Evolutionary conservation across 192 early-diverging fungal species (phyloP).

Genomic region (Linnemannia hyalina): DNA sequence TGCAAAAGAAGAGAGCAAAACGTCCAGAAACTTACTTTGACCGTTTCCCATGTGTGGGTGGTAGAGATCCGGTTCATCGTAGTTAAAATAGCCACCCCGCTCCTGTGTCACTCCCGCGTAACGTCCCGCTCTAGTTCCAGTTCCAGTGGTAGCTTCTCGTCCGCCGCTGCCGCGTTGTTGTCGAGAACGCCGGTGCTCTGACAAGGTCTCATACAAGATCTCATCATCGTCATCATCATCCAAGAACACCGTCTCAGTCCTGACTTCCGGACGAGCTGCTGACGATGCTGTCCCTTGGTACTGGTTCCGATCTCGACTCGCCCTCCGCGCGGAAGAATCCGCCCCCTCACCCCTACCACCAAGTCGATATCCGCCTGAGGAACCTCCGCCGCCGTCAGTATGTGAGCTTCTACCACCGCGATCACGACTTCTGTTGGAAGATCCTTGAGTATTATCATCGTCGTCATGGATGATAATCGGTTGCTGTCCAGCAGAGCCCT

Average conservation of each 20-base stretch:
- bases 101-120: neutral
- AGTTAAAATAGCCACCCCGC: neutral
- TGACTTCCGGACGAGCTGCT: neutral
- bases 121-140: neutral
- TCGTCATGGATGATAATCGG: constrained; percentile 42
- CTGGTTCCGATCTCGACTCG: neutral
- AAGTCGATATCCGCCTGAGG: too few relatives aligned
- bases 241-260: neutral
- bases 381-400: too few relatives aligned
- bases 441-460: neutral
- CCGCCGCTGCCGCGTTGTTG: neutral
- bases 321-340: too few relatives aligned
- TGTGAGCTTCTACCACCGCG: neutral
- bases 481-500: constrained; percentile 2
- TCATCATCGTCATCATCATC: neutral
- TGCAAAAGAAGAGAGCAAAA: too few relatives aligned
- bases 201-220: neutral
- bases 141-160: neutral
- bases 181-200: neutral
- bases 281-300: neutral
- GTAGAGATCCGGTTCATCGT: constrained; percentile 20
- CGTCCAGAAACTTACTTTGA: constrained; percentile 21
- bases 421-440: neutral
- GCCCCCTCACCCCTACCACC: too few relatives aligned
- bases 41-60: constrained; percentile 41